phyloP scores from a whole-genome alignment of 805 yeast genomes.

The Ogataea paradorogensis region DNA sequence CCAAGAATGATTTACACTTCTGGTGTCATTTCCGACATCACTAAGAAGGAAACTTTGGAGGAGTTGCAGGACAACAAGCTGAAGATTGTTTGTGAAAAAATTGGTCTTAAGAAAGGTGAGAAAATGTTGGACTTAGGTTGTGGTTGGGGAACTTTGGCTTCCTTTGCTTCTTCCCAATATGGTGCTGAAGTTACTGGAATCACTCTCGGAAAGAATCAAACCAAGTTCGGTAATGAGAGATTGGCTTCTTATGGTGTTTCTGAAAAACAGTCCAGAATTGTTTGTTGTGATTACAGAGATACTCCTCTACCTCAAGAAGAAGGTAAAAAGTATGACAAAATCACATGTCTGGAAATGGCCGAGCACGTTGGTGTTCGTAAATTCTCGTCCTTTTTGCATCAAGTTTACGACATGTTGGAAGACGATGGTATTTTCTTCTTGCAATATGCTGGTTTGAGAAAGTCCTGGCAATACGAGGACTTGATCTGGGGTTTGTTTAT shows the following conservation, averaged over 20 bases:
- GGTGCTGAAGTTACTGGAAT: constrained; percentile 88
- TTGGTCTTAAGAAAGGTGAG: constrained; percentile 70
- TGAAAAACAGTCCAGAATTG: constrained; percentile 66
- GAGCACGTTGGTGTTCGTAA: constrained; percentile 94
- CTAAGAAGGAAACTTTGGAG: constrained; percentile 69
- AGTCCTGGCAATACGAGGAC: constrained; percentile 93
- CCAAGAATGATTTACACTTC: constrained; percentile 94
- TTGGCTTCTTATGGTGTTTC: constrained; percentile 67
- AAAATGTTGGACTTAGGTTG: constrained; percentile 82
- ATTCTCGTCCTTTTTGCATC: constrained; percentile 68
- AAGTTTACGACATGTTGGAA: constrained; percentile 82
- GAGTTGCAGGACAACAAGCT: constrained; percentile 86
- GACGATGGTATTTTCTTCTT: constrained; percentile 87
- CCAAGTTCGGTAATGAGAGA: constrained; percentile 79
- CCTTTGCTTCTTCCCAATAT: constrained; percentile 75
- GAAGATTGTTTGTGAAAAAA: constrained; percentile 83
- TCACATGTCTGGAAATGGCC: constrained; percentile 91
- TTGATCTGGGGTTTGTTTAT: constrained; percentile 91
- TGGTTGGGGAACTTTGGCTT: constrained; percentile 94
- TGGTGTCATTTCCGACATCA: constrained; percentile 74
- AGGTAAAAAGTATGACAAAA: constrained; percentile 65
- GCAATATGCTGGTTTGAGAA: constrained; percentile 89
- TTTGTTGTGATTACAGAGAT: constrained; percentile 88
- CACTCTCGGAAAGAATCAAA: constrained; percentile 87
- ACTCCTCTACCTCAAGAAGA: constrained; percentile 65